Conservation (phyloP, 768 basidiomycete species). For the Amanita exitialis region DNA sequence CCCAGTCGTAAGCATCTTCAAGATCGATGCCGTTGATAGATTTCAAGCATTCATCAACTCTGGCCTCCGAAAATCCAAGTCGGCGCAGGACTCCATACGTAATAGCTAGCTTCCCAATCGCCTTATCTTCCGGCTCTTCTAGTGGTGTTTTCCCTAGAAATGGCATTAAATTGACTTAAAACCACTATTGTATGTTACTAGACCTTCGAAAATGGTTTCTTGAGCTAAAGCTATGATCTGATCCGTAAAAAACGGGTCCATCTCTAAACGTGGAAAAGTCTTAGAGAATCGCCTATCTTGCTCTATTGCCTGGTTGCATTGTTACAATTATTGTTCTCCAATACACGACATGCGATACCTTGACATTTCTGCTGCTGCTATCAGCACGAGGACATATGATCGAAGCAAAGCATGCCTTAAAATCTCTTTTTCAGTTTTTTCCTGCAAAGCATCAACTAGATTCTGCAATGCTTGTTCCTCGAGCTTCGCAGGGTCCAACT, state of each 20-base stretch:
- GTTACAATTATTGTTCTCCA: neutral
- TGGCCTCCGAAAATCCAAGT: constrained; percentile 62
- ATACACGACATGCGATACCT: constrained; percentile 16
- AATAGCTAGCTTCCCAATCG: constrained; percentile 57
- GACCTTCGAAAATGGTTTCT: constrained; percentile 13
- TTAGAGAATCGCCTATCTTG: constrained; percentile 69
- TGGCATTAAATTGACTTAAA: neutral
- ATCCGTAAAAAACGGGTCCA: constrained; percentile 50
- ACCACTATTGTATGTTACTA: constrained; percentile 2
- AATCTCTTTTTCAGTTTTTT: constrained; percentile 84
- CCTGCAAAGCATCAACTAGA: constrained; percentile 75
- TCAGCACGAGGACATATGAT: neutral
- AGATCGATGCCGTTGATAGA: constrained; percentile 57
- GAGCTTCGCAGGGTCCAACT: constrained; percentile 25
- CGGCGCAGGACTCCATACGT: constrained; percentile 75
- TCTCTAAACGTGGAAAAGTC: constrained; percentile 47
- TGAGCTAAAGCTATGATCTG: constrained; percentile 45
- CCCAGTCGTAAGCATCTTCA: constrained; percentile 93
- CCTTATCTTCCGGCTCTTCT: constrained; percentile 63
- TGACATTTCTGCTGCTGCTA: constrained; percentile 20
- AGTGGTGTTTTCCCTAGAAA: constrained; percentile 22
- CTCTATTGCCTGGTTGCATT: constrained; percentile 53
- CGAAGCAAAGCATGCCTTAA: constrained; percentile 33
- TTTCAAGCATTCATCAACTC: constrained; percentile 63
- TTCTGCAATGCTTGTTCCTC: constrained; percentile 56